phyloP scores from a whole-genome alignment of 352 stramenopile species.

The Phytopythium montanum region DNA sequence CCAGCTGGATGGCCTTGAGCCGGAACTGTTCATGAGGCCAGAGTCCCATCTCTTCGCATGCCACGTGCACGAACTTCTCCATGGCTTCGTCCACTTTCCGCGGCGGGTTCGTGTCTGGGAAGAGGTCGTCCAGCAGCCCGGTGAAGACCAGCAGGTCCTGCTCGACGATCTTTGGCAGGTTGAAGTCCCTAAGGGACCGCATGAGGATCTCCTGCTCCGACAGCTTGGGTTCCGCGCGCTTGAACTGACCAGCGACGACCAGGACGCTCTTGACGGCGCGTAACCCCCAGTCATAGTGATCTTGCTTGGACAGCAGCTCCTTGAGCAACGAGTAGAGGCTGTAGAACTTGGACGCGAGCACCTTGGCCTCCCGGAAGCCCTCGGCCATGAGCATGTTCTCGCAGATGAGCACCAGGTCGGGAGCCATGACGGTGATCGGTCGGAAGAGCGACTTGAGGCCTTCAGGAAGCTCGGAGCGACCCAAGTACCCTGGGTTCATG shows the following conservation, averaged over 20 bases:
- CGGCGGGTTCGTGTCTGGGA: conserved; percentile 87
- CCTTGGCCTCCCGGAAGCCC: conserved; percentile 92
- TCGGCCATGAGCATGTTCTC: conserved; percentile 98
- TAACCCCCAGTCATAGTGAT: conserved; percentile 96
- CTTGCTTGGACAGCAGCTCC: conserved; percentile 92
- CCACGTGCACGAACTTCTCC: conserved; percentile 88
- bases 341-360: conserved; percentile 94
- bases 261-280: conserved; percentile 94
- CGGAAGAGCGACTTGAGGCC: conserved; percentile 94
- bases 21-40: conserved; percentile 92
- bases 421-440: conserved; percentile 95
- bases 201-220: conserved; percentile 92
- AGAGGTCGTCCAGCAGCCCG: conserved; percentile 91
- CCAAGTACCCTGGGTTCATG: conserved; percentile 96
- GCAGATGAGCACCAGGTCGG: conserved; percentile 94
- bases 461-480: conserved; percentile 92
- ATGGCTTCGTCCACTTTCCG: conserved; percentile 87
- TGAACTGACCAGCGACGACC: conserved; percentile 91
- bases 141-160: conserved; percentile 94
- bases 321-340: conserved; percentile 92
- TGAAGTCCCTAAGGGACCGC: conserved; percentile 95
- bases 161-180: conserved; percentile 94
- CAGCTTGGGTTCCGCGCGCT: conserved; percentile 90
- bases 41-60: conserved; percentile 86
- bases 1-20: conserved; percentile 94